phyloP scores from a whole-genome alignment of 805 yeast species.

The Huiozyma sinensis region DNA sequence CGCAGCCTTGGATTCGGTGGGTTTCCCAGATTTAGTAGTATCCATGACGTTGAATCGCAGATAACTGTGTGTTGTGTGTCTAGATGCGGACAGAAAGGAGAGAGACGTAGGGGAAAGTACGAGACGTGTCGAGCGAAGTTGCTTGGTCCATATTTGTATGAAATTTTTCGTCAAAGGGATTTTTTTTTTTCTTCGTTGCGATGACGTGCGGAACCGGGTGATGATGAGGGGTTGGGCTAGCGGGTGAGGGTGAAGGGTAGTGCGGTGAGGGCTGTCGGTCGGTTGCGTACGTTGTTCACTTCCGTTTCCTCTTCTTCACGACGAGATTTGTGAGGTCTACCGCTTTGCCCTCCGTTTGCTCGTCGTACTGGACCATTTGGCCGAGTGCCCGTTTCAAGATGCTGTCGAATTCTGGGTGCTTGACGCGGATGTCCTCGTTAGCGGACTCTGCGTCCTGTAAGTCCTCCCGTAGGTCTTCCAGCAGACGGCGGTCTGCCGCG shows the following conservation, averaged over 20 bases:
- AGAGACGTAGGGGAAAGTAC: background rate
- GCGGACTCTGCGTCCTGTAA: conserved; percentile 33
- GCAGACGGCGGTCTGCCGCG: conserved; percentile 32
- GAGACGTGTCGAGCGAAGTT: too few species aligned
- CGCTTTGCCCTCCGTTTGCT: conserved; percentile 8
- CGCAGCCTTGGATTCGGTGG: background rate
- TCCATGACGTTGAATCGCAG: background rate
- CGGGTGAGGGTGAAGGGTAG: too few species aligned
- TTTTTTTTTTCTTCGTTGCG: background rate
- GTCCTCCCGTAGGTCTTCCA: conserved; percentile 47
- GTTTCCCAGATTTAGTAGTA: background rate
- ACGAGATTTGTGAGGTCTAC: conserved; percentile 56
- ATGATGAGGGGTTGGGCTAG: too few species aligned
- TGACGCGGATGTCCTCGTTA: conserved; percentile 5
- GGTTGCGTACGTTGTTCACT: background rate
- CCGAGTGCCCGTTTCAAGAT: conserved; percentile 9
- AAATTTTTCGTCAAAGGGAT: background rate
- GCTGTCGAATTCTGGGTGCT: conserved; percentile 8
- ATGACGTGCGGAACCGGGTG: background rate
- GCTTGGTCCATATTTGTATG: background rate
- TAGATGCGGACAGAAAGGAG: background rate
- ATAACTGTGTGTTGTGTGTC: too few species aligned
- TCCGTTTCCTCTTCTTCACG: conserved; percentile 36
- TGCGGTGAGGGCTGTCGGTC: background rate
- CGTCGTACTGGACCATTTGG: conserved; percentile 7